These are phyloP conservation scores for Boletales sp. DNA, from an alignment of 768 basidiomycete species.

Conservation along the genomic window DNA sequence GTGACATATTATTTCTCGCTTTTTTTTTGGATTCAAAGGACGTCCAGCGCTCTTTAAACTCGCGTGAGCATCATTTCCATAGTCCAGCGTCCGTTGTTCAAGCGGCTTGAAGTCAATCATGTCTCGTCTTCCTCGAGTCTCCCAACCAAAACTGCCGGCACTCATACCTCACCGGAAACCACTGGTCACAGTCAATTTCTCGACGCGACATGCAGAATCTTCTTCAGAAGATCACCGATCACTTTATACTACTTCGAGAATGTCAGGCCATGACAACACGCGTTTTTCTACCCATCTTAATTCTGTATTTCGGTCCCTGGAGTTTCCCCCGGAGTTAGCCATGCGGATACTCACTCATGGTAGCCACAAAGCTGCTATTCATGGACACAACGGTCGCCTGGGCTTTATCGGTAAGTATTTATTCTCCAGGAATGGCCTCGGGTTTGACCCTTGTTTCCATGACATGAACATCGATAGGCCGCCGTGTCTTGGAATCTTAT, in stretches of 20 bases:
- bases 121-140: constrained; percentile 20
- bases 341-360: constrained; percentile 73
- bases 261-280: constrained; percentile 16
- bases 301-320: constrained; percentile 58
- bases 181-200: constrained; percentile 4
- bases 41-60: background rate
- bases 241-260: background rate
- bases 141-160: constrained; percentile 7
- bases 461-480: constrained; percentile 43
- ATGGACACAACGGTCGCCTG: constrained; percentile 70
- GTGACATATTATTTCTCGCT: too few relatives aligned
- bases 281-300: constrained; percentile 54
- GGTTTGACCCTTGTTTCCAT: background rate
- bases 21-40: too few relatives aligned
- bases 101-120: constrained; percentile 4
- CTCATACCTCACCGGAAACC: constrained; percentile 16
- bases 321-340: constrained; percentile 69
- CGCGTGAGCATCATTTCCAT: constrained; percentile 10
- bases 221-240: constrained; percentile 1
- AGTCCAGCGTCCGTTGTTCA: background rate
- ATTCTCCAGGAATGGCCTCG: background rate
- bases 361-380: constrained; percentile 61
- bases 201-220: constrained; percentile 9
- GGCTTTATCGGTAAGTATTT: constrained; percentile 59
- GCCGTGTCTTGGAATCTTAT: constrained; percentile 74